Percentiles rank a stretch among this genome's conserved stretches.
phyloP scores from a whole-genome alignment of 1,284 basidiomycete species.

The Cryptococcus sp. region DNA sequence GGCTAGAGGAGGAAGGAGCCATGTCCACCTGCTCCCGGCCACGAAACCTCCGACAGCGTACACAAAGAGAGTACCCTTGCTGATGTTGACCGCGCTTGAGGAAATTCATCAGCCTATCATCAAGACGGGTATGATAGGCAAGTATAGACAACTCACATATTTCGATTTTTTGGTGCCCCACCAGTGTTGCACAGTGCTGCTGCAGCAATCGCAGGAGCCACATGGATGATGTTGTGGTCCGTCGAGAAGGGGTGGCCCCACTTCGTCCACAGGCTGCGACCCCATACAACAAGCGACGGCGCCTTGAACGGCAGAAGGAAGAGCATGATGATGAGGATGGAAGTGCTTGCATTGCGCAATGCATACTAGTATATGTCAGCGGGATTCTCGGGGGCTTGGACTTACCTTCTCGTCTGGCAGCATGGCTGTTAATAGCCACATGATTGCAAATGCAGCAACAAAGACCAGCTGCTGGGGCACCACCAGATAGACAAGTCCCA shows the following conservation, averaged over 20 bases:
- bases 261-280: slow-evolving; percentile 59
- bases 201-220: slow-evolving; percentile 18
- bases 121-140: no score
- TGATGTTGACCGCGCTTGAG: slow-evolving; percentile 33
- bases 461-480: slow-evolving; percentile 89
- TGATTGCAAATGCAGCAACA: slow-evolving; percentile 72
- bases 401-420: slow-evolving; percentile 11
- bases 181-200: slow-evolving; percentile 55
- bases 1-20: slow-evolving; percentile 13
- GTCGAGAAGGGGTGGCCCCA: slow-evolving; percentile 17
- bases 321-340: slow-evolving; percentile 72
- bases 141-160: slow-evolving; percentile 43
- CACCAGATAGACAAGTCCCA: slow-evolving; percentile 64
- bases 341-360: slow-evolving; percentile 48
- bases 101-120: not conserved
- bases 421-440: slow-evolving; percentile 60
- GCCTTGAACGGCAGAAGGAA: slow-evolving; percentile 76
- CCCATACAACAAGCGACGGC: slow-evolving; percentile 84
- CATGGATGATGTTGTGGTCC: slow-evolving; percentile 25
- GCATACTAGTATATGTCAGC: slow-evolving; percentile 18
- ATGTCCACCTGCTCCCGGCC: slow-evolving; percentile 56
- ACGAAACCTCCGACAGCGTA: slow-evolving; percentile 59
- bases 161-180: slow-evolving; percentile 45
- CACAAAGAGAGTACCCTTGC: slow-evolving; percentile 55
- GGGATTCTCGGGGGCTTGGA: not conserved